These are phyloP conservation scores for Knufia petricola DNA, from an alignment of 2,329 filamentous ascomycete species.

Conservation along the genomic window DNA sequence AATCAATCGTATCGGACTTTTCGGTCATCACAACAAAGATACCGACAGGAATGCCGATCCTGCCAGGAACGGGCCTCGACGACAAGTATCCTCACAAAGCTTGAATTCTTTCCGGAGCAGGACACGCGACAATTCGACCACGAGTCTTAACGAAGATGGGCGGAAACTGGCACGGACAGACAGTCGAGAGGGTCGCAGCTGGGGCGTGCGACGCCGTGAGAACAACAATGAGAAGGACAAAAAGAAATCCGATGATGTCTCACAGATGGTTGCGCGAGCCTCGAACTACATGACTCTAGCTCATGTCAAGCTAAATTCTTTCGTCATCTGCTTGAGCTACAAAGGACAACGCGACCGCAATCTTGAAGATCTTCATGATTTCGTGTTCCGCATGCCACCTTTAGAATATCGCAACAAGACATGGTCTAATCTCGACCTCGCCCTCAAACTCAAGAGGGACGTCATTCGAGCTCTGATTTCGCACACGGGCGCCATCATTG, in stretches of 20 bases:
- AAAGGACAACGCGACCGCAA: slow-evolving; percentile 94
- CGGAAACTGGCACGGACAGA: slow-evolving; percentile 6
- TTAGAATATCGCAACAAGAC: slow-evolving; percentile 98
- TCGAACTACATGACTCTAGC: slow-evolving; percentile 97
- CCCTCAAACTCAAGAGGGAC: slow-evolving; percentile 84
- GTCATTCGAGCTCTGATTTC: slow-evolving; percentile 89
- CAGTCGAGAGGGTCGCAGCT: slow-evolving; percentile 1
- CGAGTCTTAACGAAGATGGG: slow-evolving; percentile 15
- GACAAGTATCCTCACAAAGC: slow-evolving; percentile 25
- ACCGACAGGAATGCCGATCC: background rate
- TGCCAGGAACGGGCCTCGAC: slow-evolving; percentile 5
- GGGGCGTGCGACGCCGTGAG: slow-evolving; percentile 17
- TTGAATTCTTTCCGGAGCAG: slow-evolving; percentile 13
- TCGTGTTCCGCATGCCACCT: slow-evolving; percentile 89
- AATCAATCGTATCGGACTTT: slow-evolving; percentile 19
- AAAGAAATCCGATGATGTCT: slow-evolving; percentile 73
- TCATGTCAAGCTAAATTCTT: slow-evolving; percentile 87
- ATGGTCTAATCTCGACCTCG: slow-evolving; percentile 94
- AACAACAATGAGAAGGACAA: slow-evolving; percentile 39
- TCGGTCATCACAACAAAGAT: slow-evolving; percentile 14
- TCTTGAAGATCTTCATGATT: slow-evolving; percentile 91
- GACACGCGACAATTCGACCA: slow-evolving; percentile 21
- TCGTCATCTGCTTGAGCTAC: slow-evolving; percentile 91
- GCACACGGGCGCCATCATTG: slow-evolving; percentile 90
- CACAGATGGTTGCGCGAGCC: slow-evolving; percentile 90